Conservation (phyloP, 139 green algal genomes). For the Chlamydomonas sp. region DNA sequence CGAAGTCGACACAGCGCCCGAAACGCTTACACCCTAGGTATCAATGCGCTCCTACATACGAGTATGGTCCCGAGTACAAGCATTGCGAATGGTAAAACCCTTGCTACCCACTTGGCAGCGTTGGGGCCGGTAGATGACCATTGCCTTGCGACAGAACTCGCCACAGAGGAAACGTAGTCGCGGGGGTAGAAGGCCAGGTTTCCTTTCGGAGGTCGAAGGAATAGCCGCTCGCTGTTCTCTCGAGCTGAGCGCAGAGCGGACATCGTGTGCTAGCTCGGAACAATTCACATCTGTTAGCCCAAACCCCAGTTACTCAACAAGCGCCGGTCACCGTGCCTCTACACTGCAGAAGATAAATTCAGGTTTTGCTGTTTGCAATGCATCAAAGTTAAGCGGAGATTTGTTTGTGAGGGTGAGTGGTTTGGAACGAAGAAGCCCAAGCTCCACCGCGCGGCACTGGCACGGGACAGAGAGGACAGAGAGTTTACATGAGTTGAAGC, state of each 20-base stretch:
- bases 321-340: too few relatives aligned
- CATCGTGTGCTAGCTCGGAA: not conserved
- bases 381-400: too few relatives aligned
- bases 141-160: not conserved
- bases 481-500: too few relatives aligned
- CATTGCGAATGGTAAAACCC: not conserved
- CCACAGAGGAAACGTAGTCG: not conserved
- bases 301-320: not conserved
- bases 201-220: slow-evolving; percentile 6
- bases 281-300: slow-evolving; percentile 4
- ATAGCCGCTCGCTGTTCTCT: not conserved
- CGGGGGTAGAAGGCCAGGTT: not conserved
- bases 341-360: too few relatives aligned
- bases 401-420: too few relatives aligned
- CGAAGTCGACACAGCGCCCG: too few relatives aligned
- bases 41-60: not conserved
- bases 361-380: too few relatives aligned
- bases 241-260: not conserved
- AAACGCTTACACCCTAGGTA: too few relatives aligned
- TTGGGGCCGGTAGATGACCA: not conserved
- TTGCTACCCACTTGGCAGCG: slow-evolving; percentile 1
- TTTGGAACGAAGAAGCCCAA: too few relatives aligned
- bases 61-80: not conserved
- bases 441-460: too few relatives aligned
- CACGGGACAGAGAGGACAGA: too few relatives aligned